phyloP scores from a whole-genome alignment of 305 asterid genomes.

The Petunia hybrid region DNA sequence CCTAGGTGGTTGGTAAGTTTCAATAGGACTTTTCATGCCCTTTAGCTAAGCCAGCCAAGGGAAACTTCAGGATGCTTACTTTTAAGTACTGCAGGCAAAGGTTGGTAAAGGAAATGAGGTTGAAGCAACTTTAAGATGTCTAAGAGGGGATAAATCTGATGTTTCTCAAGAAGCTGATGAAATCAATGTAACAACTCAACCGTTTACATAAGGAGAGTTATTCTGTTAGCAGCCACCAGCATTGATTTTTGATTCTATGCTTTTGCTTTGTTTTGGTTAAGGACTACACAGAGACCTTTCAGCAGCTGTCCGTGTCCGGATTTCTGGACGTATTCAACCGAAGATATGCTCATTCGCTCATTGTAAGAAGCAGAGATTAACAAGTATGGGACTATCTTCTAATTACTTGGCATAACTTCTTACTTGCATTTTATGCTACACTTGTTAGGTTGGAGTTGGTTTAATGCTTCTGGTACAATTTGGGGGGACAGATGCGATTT shows the following conservation, averaged over 20 bases:
- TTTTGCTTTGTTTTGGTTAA: conserved; percentile 15
- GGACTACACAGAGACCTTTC: conserved; percentile 26
- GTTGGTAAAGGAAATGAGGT: not conserved
- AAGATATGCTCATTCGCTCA: conserved; percentile 33
- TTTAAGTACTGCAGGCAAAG: not conserved
- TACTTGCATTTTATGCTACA: conserved; percentile 19
- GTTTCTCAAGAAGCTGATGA: conserved; percentile 42
- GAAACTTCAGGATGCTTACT: not conserved
- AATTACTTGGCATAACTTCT: conserved; percentile 14
- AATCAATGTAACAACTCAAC: conserved; percentile 30
- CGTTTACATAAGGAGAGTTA: too few species aligned
- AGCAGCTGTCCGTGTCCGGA: conserved; percentile 28
- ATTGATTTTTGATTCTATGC: too few species aligned
- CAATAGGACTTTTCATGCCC: not conserved
- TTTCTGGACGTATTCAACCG: conserved; percentile 26
- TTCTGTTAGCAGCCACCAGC: too few species aligned
- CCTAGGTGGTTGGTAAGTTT: conserved; percentile 48
- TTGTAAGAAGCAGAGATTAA: conserved; percentile 22
- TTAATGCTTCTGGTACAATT: conserved; percentile 41
- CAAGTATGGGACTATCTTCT: not conserved
- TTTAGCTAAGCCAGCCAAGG: not conserved
- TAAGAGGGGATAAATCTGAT: conserved; percentile 43
- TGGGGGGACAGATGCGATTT: conserved; percentile 29
- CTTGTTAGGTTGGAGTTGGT: conserved; percentile 44
- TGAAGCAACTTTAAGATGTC: not conserved